Evolutionary conservation across 2,329 filamentous ascomycete species (phyloP), one percentile per base, ranked within the genome.

Genomic region (Epichloe typhina): DNA sequence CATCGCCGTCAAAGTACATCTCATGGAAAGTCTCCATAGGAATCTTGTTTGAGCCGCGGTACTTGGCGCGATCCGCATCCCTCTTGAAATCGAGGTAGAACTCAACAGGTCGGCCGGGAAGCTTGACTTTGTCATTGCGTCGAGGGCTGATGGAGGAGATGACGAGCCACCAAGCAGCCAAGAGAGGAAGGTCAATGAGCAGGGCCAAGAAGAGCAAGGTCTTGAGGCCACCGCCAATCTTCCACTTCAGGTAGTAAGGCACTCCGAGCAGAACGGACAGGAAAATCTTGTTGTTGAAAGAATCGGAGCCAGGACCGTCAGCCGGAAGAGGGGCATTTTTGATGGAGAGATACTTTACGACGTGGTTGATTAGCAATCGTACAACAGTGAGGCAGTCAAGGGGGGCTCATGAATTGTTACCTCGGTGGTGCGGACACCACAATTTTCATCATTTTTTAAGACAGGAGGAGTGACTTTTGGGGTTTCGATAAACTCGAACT

Each of bases 1-100:
- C 89, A 52, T 95, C 83, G 53, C 88, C 88, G 64, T 93, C 85
- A 70, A 97, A 95, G 77, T 96, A 97, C 85, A 91, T 95, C 71
- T 96, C 90, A 66, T 94, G 83, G 76, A 97, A 97, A 23, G 88
- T 94, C 74, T 95, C 84, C 75, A 94, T 84, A 50, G 88, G 84
- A 54, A 93, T 88, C 73, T 86, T 90, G 72, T 79, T 86, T 68
- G 77, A 77, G 67, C 87, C 87, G 59, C 78, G 76, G 72, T 88
- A 93, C 70, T 83, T 88, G 61, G 67, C 64, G 62, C 74, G 65
- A 62, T 80, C 76, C 51, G 67, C 67, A n/a, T 72, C 69, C 58
- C 77, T 78, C 71, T 88, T 86, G 76, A 93, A 93, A 54, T 79
- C 83, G 58, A 93, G 80, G 73, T 97, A 97, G 73, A 90, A 79